phyloP scores from a whole-genome alignment of 805 yeast species.

The Saccharomycopsis sp. region DNA sequence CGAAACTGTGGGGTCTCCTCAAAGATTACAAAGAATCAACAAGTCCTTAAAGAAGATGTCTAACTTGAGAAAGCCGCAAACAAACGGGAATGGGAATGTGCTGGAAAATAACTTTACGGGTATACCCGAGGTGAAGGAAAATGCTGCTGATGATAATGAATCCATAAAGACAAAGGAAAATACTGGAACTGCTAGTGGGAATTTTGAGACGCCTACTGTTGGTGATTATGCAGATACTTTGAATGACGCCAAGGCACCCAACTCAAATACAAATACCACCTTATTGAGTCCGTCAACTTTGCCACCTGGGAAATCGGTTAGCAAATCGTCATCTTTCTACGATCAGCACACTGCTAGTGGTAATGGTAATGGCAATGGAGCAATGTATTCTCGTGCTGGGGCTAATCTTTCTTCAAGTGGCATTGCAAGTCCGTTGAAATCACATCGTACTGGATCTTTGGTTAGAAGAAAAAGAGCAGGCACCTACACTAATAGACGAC shows the following conservation, averaged over 20 bases:
- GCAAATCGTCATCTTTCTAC: slow-evolving; percentile 11
- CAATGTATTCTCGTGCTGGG: neutral
- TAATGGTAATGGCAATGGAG: no score
- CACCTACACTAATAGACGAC: slow-evolving; percentile 22
- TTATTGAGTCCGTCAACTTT: no score
- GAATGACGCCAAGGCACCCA: neutral
- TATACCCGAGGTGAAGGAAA: slow-evolving; percentile 1
- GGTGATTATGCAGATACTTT: slow-evolving; percentile 1
- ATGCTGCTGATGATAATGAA: slow-evolving; percentile 4
- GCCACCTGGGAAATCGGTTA: slow-evolving; percentile 1
- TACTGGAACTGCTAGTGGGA: no score
- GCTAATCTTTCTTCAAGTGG: neutral
- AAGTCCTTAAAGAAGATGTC: slow-evolving; percentile 6
- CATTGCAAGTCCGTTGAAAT: slow-evolving; percentile 2
- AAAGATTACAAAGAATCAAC: slow-evolving; percentile 2
- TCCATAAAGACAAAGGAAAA: neutral
- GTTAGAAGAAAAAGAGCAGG: slow-evolving; percentile 20
- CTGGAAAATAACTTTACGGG: slow-evolving; percentile 5
- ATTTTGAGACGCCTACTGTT: no score
- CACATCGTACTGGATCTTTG: slow-evolving; percentile 8
- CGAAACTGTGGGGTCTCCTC: no score
- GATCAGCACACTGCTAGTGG: slow-evolving; percentile 6
- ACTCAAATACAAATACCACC: no score
- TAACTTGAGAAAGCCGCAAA: slow-evolving; percentile 3
- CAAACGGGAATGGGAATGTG: no score